Evolutionary conservation across 75 land plant species (phyloP), one percentile per base, ranked within the genome.

Genomic region (Gnetum montanum): DNA sequence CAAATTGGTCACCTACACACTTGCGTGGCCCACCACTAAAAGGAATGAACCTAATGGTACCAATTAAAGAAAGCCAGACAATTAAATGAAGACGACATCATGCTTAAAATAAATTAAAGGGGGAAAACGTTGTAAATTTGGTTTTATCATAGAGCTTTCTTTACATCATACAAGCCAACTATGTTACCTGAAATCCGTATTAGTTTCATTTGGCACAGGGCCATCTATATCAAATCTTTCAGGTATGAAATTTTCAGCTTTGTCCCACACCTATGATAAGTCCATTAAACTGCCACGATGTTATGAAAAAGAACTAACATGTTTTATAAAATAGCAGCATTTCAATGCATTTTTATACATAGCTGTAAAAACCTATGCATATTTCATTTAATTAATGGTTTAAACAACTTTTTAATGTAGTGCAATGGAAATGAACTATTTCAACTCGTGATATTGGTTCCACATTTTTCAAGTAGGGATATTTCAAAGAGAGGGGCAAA

Each of bases 1-100:
- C 99, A 84, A 95, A 95, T 50, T 90, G 97, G 63, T 95, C 99
- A 20, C 99, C 99, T 27, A 95, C 93, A 75, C 99, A 95, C 63
- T 95, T 95, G 0, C 99, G 85, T 4, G 99, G 96, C 4, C 99
- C 99, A 54, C 99, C 99, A 57, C 99, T 86, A 68, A 95, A 95
- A 13, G 99, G 99, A 34, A 95, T 90, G 65, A 78, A 95, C 58
- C 99, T 95, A 43, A 41, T 63, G 49, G 67, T 28, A 53, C n/a
- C 31, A 34, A 53, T 28, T 18, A 22, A 51, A 33, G 8, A 33
- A 52, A 52, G 35, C 4, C 37, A 20, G 37, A 18, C 25, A 53
- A n/a, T n/a, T n/a, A n/a, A n/a, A n/a, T n/a, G n/a, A n/a, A n/a
- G n/a, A n/a, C n/a, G n/a, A n/a, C n/a, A n/a, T n/a, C n/a, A n/a